Evolutionary conservation across 2,329 filamentous ascomycete genomes (phyloP).

Genomic region (Lizonia empirigonia): DNA sequence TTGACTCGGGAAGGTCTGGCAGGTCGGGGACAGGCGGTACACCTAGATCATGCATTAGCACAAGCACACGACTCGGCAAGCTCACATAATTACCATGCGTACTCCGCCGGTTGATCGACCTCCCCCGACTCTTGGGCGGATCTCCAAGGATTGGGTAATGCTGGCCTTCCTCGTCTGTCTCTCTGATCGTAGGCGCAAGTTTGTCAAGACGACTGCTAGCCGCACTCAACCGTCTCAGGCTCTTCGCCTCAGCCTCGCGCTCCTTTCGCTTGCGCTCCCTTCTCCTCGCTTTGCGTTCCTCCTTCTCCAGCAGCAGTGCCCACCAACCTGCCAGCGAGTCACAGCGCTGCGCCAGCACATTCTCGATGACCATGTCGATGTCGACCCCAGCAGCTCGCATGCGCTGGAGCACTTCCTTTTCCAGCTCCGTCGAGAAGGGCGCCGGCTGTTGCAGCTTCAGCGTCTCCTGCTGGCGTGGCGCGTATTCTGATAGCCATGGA

Average conservation of each 20-base stretch:
- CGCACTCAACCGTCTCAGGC: conserved; percentile 80
- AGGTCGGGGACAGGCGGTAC: conserved; percentile 65
- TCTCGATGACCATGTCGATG: conserved; percentile 92
- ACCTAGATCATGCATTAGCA: conserved; percentile 50
- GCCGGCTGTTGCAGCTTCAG: conserved; percentile 79
- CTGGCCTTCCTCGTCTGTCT: conserved; percentile 76
- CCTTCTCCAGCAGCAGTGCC: conserved; percentile 92
- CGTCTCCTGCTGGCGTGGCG: conserved; percentile 86
- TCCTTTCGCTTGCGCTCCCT: conserved; percentile 84
- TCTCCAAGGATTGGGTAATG: conserved; percentile 57
- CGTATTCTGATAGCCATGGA: conserved; percentile 85
- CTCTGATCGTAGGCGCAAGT: conserved; percentile 75
- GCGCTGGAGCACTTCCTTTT: conserved; percentile 88
- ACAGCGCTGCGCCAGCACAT: conserved; percentile 86
- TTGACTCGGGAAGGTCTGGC: conserved; percentile 73
- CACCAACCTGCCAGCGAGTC: conserved; percentile 95
- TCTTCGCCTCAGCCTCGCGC: conserved; percentile 79
- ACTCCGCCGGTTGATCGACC: conserved; percentile 72
- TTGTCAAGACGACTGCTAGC: conserved; percentile 86
- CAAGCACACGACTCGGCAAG: background rate
- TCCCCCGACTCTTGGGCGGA: conserved; percentile 72
- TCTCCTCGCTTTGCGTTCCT: conserved; percentile 81
- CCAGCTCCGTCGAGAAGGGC: conserved; percentile 82
- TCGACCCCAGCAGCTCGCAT: conserved; percentile 95
- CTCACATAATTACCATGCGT: conserved; percentile 50